Base-by-base conservation (phyloP, 78 protist genomes). In the Speleostelium caveatum region DNA sequence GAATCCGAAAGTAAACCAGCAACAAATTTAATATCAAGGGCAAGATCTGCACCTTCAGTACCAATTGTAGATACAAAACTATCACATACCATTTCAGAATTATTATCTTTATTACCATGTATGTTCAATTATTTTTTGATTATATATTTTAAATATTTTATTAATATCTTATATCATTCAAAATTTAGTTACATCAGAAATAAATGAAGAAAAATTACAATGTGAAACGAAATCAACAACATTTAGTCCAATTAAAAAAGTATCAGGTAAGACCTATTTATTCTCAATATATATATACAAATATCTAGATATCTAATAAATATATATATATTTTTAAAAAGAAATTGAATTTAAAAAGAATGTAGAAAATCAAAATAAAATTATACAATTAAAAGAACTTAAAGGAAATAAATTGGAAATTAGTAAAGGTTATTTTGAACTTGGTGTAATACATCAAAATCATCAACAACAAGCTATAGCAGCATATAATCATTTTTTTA, bases 1-100 rank as follows among this genome's bases (percentile, higher is more conserved):
- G 91, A 83, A 30, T 59, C 73, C 32, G 91, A 83, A 22, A 79
- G 32, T 51, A 72, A 72, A 75, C 83, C 83, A 59, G 69, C 86
- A 16, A 55, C 45, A 35, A 86, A 86, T 32, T 38, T 78, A 10
- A 38, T 88, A 32, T 42, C 87, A 35, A 56, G 94, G 36, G 94
- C 72, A 22, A 38, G 73, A 53, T 88, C 94, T 12, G 75, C 63
- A 10, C 75, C 32, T 68, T 62, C 53, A 30, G 62, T 59, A 59
- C 38, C 53, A 28, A 49, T 73, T 55, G 65, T 35, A 7, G 68
- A 53, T 51, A 28, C 55, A 41, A 80, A 83, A 33, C 39, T 74
- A 59, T 63, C 91, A 59, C 91, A 73, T 26, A 56, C 85, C 71
- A 59, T 75, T 26, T 59, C 85, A 16, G 67, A 56, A 17, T 60